Evolutionary conservation across 805 yeast genomes (phyloP).

Genomic region (Kuraishia cidri): DNA sequence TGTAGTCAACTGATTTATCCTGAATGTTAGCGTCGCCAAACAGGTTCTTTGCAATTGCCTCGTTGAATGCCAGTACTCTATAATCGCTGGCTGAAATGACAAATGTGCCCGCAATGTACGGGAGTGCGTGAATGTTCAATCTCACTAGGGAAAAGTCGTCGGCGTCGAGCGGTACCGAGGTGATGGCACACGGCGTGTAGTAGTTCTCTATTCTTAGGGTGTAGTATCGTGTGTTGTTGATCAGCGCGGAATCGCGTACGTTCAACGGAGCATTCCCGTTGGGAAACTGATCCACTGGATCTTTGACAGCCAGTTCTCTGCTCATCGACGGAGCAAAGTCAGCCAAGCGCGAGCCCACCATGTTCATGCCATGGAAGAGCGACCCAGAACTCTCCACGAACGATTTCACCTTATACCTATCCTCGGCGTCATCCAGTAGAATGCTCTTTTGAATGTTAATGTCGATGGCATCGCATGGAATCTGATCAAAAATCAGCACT

Average conservation of each 20-base stretch:
- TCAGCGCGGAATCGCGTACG: conserved; percentile 27
- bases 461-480: conserved; percentile 63
- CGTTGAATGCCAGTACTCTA: conserved; percentile 62
- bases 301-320: conserved; percentile 1
- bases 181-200: conserved; percentile 63
- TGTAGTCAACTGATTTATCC: conserved; percentile 38
- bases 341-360: conserved; percentile 7
- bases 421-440: conserved; percentile 4
- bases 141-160: conserved; percentile 28
- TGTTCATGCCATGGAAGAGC: conserved; percentile 10
- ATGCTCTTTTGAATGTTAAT: conserved; percentile 33
- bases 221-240: conserved; percentile 57
- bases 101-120: conserved; percentile 82
- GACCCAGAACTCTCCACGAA: conserved; percentile 12
- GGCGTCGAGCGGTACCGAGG: conserved; percentile 48
- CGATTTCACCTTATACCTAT: conserved; percentile 12
- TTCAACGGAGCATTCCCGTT: conserved; percentile 9
- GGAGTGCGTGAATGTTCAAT: conserved; percentile 66
- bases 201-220: conserved; percentile 36
- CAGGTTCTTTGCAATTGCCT: conserved; percentile 66
- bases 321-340: conserved; percentile 5
- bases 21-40: conserved; percentile 57
- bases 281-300: conserved; percentile 7
- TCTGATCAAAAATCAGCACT: conserved; percentile 82
- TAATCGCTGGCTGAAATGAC: conserved; percentile 46